Conservation (phyloP, 495 filamentous ascomycete species). For the Pyrenula aspistea region DNA sequence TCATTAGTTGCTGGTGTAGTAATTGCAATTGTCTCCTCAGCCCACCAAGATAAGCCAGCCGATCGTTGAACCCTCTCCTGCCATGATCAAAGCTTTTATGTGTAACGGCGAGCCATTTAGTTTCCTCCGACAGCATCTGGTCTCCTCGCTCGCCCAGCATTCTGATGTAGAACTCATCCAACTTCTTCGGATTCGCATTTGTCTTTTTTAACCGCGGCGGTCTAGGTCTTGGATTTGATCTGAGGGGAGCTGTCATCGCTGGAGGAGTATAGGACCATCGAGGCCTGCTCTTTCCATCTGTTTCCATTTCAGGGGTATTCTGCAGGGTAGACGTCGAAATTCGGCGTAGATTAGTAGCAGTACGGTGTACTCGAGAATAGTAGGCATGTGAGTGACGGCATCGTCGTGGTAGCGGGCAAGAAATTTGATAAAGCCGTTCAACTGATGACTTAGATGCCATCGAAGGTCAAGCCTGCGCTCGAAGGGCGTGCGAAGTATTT, state of each 20-base stretch:
- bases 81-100: slow-evolving; percentile 99
- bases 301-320: slow-evolving; percentile 13
- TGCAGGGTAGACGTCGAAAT: slow-evolving; percentile 5
- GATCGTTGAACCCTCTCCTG: slow-evolving; percentile 84
- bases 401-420: background rate
- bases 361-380: background rate
- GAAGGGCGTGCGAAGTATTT: background rate
- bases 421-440: background rate
- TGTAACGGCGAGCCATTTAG: slow-evolving; percentile 94
- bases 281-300: slow-evolving; percentile 36
- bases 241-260: slow-evolving; percentile 63
- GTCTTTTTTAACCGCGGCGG: slow-evolving; percentile 38
- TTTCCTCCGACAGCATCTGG: slow-evolving; percentile 67
- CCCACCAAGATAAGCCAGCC: slow-evolving; percentile 81
- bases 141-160: slow-evolving; percentile 61
- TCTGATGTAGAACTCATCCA: slow-evolving; percentile 63
- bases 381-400: background rate
- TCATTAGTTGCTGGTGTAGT: slow-evolving; percentile 1
- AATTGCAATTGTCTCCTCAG: background rate
- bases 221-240: slow-evolving; percentile 12
- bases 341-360: background rate
- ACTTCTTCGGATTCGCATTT: slow-evolving; percentile 58
- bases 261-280: slow-evolving; percentile 77
- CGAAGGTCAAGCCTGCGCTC: background rate
- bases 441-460: background rate